Percentiles rank a stretch among this genome's conserved stretches.
These are phyloP conservation scores for Cadophora luteo-olivacea DNA, from an alignment of 2,329 filamentous ascomycete genomes.

Conservation along the genomic window DNA sequence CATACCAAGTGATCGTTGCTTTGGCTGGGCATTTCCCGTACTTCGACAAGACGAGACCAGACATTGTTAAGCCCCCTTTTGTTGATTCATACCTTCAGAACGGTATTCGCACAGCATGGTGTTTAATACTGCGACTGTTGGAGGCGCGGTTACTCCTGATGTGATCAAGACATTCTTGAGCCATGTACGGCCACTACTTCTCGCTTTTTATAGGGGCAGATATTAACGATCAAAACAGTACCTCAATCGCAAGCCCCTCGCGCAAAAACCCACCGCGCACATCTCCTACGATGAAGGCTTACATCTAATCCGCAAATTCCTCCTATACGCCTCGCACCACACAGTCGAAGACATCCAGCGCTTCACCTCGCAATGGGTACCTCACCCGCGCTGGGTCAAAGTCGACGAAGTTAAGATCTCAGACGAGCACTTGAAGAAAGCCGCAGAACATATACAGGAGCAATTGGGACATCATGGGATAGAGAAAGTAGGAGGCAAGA, in stretches of 20 bases:
- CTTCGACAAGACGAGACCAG: neutral
- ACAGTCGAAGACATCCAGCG: conserved; percentile 92
- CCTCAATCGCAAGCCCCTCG: conserved; percentile 76
- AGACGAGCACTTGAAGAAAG: conserved; percentile 64
- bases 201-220: neutral
- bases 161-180: conserved; percentile 86
- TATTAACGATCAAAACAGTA: conserved; percentile 61
- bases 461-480: conserved; percentile 83
- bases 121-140: conserved; percentile 82
- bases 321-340: conserved; percentile 84
- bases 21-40: neutral
- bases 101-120: conserved; percentile 36
- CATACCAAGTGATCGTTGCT: neutral
- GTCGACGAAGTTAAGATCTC: conserved; percentile 73
- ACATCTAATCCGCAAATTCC: conserved; percentile 83
- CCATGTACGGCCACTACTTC: conserved; percentile 66
- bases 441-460: conserved; percentile 70
- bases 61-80: neutral
- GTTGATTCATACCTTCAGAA: conserved; percentile 14
- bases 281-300: conserved; percentile 95
- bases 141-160: conserved; percentile 84
- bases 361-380: conserved; percentile 92
- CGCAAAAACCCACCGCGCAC: conserved; percentile 84
- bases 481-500: conserved; percentile 76
- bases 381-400: conserved; percentile 86